Evolutionary conservation across 208 protist genomes (phyloP).

Genomic region (Lotmaria passim): DNA sequence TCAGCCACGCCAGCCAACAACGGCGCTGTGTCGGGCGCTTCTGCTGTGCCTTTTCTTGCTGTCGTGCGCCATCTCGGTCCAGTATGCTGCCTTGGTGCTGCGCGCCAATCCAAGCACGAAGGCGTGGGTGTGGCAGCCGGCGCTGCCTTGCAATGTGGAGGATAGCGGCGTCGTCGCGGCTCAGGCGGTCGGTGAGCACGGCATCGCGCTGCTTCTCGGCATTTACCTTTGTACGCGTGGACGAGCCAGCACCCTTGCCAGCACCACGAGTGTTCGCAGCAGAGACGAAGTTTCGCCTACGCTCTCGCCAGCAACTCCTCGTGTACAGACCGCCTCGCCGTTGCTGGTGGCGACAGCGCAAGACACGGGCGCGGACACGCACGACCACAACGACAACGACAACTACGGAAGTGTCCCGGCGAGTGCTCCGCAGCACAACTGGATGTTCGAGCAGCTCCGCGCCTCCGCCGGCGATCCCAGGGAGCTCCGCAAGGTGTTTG

Average conservation of each 20-base stretch:
- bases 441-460: slow-evolving; percentile 18
- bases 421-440: slow-evolving; percentile 1
- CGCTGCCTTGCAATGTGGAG: slow-evolving; percentile 7
- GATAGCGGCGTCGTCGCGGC: not conserved
- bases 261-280: not conserved
- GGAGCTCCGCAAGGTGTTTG: slow-evolving; percentile 12
- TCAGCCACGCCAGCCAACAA: slow-evolving; percentile 5
- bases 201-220: slow-evolving; percentile 4
- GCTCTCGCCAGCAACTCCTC: not conserved
- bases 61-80: slow-evolving; percentile 5
- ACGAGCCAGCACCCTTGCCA: not conserved
- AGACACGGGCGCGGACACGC: too few relatives aligned
- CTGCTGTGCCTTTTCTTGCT: not conserved
- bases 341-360: not conserved
- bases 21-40: slow-evolving; percentile 4
- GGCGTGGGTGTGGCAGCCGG: slow-evolving; percentile 20
- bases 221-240: slow-evolving; percentile 16
- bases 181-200: slow-evolving; percentile 23
- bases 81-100: slow-evolving; percentile 17
- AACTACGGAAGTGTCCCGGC: too few relatives aligned
- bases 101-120: slow-evolving; percentile 10
- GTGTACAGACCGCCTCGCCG: not conserved
- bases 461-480: slow-evolving; percentile 9
- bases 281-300: not conserved
- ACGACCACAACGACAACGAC: not conserved